These are phyloP conservation scores for Corrigiola litoralis DNA, from an alignment of 179 eudicot species.

Conservation along the genomic window DNA sequence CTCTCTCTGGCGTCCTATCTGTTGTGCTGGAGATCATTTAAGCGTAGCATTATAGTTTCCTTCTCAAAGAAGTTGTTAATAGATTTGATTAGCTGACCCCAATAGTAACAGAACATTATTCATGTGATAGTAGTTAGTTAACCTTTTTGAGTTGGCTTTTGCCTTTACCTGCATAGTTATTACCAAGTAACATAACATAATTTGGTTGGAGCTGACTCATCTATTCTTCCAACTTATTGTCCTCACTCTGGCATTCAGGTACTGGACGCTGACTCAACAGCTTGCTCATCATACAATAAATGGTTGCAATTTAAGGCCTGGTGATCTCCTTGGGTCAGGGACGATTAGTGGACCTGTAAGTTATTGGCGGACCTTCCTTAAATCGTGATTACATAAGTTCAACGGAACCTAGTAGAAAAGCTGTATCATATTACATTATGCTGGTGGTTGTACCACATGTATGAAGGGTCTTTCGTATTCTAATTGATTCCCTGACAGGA, in stretches of 20 bases:
- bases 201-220: neutral
- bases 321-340: conserved; percentile 95
- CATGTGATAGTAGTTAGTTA: no score
- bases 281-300: conserved; percentile 91
- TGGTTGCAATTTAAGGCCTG: conserved; percentile 98
- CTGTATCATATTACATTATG: neutral
- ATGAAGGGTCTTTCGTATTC: neutral
- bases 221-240: neutral
- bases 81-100: no score
- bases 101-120: no score
- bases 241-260: conserved; percentile 36
- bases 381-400: conserved; percentile 15
- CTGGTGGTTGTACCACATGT: neutral
- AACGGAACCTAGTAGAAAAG: conserved; percentile 5
- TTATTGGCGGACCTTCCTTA: neutral
- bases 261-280: conserved; percentile 94
- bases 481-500: conserved; percentile 40
- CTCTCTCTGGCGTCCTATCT: neutral
- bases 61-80: no score
- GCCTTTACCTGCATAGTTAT: neutral
- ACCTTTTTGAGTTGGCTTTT: neutral
- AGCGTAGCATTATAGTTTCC: no score
- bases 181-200: neutral
- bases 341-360: conserved; percentile 97
- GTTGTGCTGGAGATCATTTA: no score